A percentile compares a stretch with the other conserved stretches of the same genome.
These are phyloP conservation scores for Nicotiana attenuata DNA, from an alignment of 257 asterid genomes.

Conservation along the genomic window DNA sequence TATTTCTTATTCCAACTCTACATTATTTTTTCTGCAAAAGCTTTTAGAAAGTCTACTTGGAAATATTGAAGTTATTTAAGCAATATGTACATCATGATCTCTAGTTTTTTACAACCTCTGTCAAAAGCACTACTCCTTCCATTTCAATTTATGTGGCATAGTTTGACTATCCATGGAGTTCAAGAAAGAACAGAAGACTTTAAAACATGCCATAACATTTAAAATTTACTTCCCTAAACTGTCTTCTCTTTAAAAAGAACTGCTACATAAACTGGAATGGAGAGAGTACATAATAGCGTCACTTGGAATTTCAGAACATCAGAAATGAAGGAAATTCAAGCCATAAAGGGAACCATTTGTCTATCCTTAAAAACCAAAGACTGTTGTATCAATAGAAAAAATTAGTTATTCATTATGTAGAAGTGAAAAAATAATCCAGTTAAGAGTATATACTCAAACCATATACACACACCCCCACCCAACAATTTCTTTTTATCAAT, in stretches of 20 bases:
- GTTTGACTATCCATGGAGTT: too few relatives aligned
- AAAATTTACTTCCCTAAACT: too few relatives aligned
- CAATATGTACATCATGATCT: too few relatives aligned
- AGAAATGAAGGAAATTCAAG: background rate
- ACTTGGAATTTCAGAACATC: background rate
- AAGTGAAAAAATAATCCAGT: background rate
- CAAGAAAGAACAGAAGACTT: too few relatives aligned
- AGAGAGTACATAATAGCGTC: background rate
- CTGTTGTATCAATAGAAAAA: background rate
- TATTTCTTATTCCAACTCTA: too few relatives aligned
- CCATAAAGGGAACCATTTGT: background rate
- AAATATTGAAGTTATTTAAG: too few relatives aligned
- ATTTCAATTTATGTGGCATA: too few relatives aligned
- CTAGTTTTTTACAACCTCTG: background rate
- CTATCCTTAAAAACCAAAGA: background rate
- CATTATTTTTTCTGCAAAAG: too few relatives aligned
- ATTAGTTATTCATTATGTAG: background rate
- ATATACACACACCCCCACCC: background rate
- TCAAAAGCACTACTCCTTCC: background rate
- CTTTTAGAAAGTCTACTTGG: too few relatives aligned
- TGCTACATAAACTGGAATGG: too few relatives aligned
- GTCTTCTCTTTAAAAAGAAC: too few relatives aligned
- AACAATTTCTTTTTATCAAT: background rate
- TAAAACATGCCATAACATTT: too few relatives aligned
- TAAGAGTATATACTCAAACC: background rate